Conservation (phyloP, 352 stramenopile species). For the Elongisporangium anandrum region DNA sequence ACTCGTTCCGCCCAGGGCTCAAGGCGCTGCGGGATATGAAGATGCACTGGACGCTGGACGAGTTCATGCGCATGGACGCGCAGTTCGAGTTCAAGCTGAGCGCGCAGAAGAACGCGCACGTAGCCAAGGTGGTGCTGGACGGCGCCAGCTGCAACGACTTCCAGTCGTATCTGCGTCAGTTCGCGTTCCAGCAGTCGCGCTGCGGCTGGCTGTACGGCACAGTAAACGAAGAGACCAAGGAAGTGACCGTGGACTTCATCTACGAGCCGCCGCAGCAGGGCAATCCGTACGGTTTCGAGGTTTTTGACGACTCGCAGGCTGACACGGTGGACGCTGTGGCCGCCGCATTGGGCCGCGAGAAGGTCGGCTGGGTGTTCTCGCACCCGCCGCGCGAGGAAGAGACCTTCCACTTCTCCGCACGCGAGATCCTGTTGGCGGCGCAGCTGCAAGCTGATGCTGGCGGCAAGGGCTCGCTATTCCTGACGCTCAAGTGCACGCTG, state of each 20-base stretch:
- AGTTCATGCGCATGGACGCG: slow-evolving; percentile 97
- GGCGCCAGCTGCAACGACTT: slow-evolving; percentile 87
- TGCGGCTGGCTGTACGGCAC: slow-evolving; percentile 94
- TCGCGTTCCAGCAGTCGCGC: slow-evolving; percentile 92
- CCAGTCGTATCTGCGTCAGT: slow-evolving; percentile 86
- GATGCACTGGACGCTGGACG: slow-evolving; percentile 97
- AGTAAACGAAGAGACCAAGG: slow-evolving; percentile 80
- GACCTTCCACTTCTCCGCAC: slow-evolving; percentile 91
- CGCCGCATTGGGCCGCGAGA: slow-evolving; percentile 82
- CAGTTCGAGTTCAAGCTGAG: slow-evolving; percentile 98
- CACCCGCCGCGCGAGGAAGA: slow-evolving; percentile 94
- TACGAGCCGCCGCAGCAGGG: slow-evolving; percentile 95
- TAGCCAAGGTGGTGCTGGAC: slow-evolving; percentile 86
- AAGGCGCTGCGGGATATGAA: slow-evolving; percentile 97
- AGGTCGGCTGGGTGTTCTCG: slow-evolving; percentile 97
- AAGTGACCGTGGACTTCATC: slow-evolving; percentile 93
- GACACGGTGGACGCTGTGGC: slow-evolving; percentile 86
- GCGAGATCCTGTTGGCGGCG: slow-evolving; percentile 91
- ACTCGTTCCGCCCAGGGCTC: slow-evolving; percentile 93
- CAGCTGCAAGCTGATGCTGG: slow-evolving; percentile 95
- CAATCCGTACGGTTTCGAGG: slow-evolving; percentile 86
- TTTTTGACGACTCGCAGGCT: slow-evolving; percentile 89
- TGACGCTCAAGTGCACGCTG: slow-evolving; percentile 95
- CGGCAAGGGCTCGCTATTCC: slow-evolving; percentile 92
- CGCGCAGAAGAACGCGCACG: slow-evolving; percentile 87